Evolutionary conservation across 345 rosid genomes (phyloP), one percentile per base, ranked within the genome.

Genomic region (Rubroshorea leprosula): DNA sequence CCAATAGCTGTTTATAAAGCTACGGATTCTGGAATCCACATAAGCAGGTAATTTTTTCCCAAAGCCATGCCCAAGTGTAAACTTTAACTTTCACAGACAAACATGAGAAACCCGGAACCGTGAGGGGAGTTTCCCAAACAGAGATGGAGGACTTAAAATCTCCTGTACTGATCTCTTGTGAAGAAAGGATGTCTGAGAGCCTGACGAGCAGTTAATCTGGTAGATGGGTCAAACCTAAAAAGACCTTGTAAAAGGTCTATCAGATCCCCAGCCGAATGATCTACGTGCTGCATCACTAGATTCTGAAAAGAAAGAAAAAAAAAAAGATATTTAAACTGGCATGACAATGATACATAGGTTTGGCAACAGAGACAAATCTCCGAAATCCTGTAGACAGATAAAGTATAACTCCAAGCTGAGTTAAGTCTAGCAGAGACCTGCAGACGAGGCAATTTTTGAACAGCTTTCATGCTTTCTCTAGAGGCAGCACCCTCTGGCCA

Each of bases 401-500:
- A n/a, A n/a, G n/a, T n/a, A 0, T 13, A 41, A 31, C 47, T n/a
- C 1, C 10, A 16, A 44, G 47, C n/a, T 13, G 14, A 46, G 17
- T 14, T 21, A 22, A 45, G 43, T 22, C 25, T 48, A 47, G 11
- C 16, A 48, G 56, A 24, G 24, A 82, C 91, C 91, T 76, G 87
- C 31, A 85, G 85, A 48, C 82, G 82, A 43, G 80, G 82, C 57
- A 85, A 63, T 70, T 80, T 78, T 55, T 55, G 61, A 57, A 80
- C 85, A 46, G 88, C 80, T 74, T 73, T 80, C 26, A 85, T 78
- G 70, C 92, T 82, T 19, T 82, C 88, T 19, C 80, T 76, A 38
- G 88, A 80, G 15, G 84, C 61, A 62, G 92, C 86, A 72, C 81
- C 82, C 44, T 78, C 86, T 10, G 92, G 92, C 86, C 88, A 80